These are phyloP conservation scores for Vigna unguiculata DNA, from an alignment of 306 rosid genomes.

Conservation along the genomic window DNA sequence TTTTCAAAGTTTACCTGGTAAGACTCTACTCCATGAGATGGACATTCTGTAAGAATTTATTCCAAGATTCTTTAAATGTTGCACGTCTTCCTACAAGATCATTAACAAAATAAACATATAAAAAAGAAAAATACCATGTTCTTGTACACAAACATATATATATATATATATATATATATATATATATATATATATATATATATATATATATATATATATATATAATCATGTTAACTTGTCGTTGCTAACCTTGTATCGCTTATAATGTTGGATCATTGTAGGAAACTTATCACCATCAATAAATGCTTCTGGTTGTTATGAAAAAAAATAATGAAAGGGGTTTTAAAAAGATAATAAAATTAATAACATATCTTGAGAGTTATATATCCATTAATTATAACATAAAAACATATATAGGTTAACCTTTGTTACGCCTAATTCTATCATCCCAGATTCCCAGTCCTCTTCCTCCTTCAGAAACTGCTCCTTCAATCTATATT, in stretches of 20 bases:
- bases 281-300: neutral
- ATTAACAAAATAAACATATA: neutral
- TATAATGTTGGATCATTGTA: conserved; percentile 40
- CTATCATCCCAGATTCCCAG: conserved; percentile 32
- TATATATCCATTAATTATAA: neutral
- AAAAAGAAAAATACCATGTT: neutral
- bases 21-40: conserved; percentile 51
- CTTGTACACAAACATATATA: neutral
- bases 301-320: neutral
- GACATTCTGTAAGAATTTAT: conserved; percentile 47
- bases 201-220: no score
- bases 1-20: conserved; percentile 36
- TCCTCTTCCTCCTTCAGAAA: conserved; percentile 42
- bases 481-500: conserved; percentile 39
- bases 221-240: neutral
- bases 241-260: conserved; percentile 41
- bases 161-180: no score
- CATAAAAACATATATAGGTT: neutral
- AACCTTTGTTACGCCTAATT: conserved; percentile 1
- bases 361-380: neutral
- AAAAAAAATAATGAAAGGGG: neutral
- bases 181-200: no score
- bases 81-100: conserved; percentile 45
- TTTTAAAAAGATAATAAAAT: neutral
- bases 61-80: conserved; percentile 44